Evolutionary conservation across 2,329 filamentous ascomycete genomes (phyloP).

Genomic region (Tolypocladium ovalisporum): DNA sequence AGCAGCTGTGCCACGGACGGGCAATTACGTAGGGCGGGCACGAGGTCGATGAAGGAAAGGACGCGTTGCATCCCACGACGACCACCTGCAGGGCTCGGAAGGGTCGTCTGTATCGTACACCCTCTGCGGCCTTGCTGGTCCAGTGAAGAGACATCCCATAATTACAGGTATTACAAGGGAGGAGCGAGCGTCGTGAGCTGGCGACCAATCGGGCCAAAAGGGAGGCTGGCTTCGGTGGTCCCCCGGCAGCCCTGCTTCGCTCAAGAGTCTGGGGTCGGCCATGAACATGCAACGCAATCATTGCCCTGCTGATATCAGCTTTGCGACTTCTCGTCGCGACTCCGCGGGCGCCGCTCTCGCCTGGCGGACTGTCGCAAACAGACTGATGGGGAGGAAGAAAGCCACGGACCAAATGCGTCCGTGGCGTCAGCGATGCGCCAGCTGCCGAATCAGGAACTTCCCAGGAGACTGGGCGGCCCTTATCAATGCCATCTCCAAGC

Average conservation of each 20-base stretch:
- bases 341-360: conserved; percentile 3
- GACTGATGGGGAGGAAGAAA: not conserved
- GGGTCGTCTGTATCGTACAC: not conserved
- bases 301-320: not conserved
- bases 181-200: not conserved
- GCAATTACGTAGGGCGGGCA: too few species aligned
- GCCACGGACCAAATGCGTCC: not conserved
- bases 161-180: too few species aligned
- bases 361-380: not conserved
- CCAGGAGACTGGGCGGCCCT: not conserved
- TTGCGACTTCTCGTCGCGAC: conserved; percentile 1
- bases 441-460: not conserved
- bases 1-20: not conserved
- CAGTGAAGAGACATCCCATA: not conserved
- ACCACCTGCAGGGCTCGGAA: not conserved
- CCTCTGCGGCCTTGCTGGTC: not conserved
- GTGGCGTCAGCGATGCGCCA: not conserved
- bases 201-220: not conserved
- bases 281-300: conserved; percentile 2
- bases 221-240: not conserved
- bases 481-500: not conserved
- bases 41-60: too few species aligned
- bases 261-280: conserved; percentile 17
- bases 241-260: not conserved
- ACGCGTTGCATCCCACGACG: not conserved